Evolutionary conservation across 2,329 filamentous ascomycete genomes (phyloP), one percentile per base, ranked within the genome.

Genomic region (Cordyceps javanica): DNA sequence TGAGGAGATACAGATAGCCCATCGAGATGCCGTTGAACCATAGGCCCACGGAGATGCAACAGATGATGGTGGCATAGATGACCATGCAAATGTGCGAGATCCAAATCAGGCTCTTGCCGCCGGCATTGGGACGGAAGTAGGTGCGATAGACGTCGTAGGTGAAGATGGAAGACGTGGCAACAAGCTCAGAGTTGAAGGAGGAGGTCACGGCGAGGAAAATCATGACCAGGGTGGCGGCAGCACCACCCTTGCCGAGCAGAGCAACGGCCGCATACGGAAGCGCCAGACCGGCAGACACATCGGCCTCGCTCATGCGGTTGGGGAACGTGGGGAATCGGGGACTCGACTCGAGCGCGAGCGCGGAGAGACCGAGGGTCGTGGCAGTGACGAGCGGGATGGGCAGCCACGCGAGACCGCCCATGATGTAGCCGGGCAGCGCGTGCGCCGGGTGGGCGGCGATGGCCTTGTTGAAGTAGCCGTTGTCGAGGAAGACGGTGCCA

Each of bases 161-260:
- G 72, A 87, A 70, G 71, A 96, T 95, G 9, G 88, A 91, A 1
- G 89, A 93, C 1, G 95, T 90, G 2, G 91, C 90, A 59, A 96
- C 93, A 6, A 96, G 76, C 69, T 96, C 89, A 0, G 90, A 87
- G 1, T 88, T 92, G 62, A 88, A 89, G 0, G 91, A 89, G 2
- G 85, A 90, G 0, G 91, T 96, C 23, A 96, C 91, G 23, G 92
- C 91, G 85, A 96, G 90, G 76, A 96, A 95, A 55, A 95, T 81
- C 62, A 96, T 85, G 11, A 96, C 75, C 1, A 95, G 79, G 0
- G 89, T 91, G 0, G 85, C 89, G 1, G 86, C 83, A 1, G 91
- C 91, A 50, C 91, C 91, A 3, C 90, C 89, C 64, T 86, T 86
- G 1, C 91, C 92, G 7, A 96, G 81, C 9, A 97, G 73, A 0